Evolutionary conservation across 176 grass and related monocot genomes (phyloP).

Genomic region (Guadua angustifolia): DNA sequence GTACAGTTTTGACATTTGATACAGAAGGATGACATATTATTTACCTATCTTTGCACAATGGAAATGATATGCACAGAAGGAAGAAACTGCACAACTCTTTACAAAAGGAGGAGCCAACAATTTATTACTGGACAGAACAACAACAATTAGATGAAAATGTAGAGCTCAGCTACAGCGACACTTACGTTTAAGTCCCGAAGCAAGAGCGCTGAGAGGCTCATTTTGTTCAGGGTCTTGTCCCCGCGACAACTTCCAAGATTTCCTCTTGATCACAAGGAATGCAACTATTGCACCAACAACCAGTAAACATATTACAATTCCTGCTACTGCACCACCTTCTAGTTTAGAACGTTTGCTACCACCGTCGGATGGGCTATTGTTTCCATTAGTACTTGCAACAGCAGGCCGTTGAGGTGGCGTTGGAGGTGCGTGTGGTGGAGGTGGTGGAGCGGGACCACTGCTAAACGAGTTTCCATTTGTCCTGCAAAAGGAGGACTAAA

Average conservation of each 20-base stretch:
- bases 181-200: constrained; percentile 63
- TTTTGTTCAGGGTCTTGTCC: constrained; percentile 59
- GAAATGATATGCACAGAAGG: background rate
- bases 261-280: constrained; percentile 74
- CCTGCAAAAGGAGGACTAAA: constrained; percentile 50
- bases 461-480: constrained; percentile 75
- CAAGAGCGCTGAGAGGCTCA: constrained; percentile 71
- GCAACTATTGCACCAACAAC: constrained; percentile 52
- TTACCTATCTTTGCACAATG: background rate
- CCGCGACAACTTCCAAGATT: constrained; percentile 47
- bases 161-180: background rate
- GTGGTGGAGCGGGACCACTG: constrained; percentile 67
- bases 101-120: background rate
- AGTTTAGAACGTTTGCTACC: constrained; percentile 58
- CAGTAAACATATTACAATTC: constrained; percentile 87
- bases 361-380: constrained; percentile 18
- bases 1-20: constrained; percentile 12
- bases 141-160: constrained; percentile 8
- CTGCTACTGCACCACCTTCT: constrained; percentile 72
- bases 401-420: constrained; percentile 28
- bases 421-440: constrained; percentile 62
- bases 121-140: background rate
- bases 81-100: background rate
- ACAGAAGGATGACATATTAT: background rate
- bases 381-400: constrained; percentile 36